Evolutionary conservation across 805 yeast genomes (phyloP).

Genomic region (Candida andamanensis): DNA sequence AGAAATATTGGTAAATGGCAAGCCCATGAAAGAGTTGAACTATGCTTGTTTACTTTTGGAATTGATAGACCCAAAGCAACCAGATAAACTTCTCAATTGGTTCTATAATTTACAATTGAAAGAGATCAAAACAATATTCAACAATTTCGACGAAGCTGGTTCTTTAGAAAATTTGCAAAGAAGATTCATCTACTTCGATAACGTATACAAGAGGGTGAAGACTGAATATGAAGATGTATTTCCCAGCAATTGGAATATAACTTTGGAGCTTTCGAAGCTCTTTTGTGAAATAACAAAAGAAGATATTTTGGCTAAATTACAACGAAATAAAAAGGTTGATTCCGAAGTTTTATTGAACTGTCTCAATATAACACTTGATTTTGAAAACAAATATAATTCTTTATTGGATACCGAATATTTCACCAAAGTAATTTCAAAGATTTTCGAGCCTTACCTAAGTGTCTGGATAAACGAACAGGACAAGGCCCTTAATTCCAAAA

Average conservation of each 20-base stretch:
- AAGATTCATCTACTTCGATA: constrained; percentile 76
- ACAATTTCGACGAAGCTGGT: constrained; percentile 86
- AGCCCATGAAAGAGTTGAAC: constrained; percentile 25
- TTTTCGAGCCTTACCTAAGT: constrained; percentile 80
- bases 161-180: constrained; percentile 81
- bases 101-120: constrained; percentile 62
- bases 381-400: constrained; percentile 70
- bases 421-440: constrained; percentile 47
- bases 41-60: constrained; percentile 76
- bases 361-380: constrained; percentile 73
- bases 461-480: constrained; percentile 89
- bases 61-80: constrained; percentile 50
- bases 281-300: constrained; percentile 68
- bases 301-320: constrained; percentile 42
- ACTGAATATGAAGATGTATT: constrained; percentile 50
- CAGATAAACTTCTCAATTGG: constrained; percentile 63
- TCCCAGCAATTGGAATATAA: constrained; percentile 70
- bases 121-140: constrained; percentile 74
- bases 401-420: constrained; percentile 48
- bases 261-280: constrained; percentile 49
- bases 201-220: constrained; percentile 57
- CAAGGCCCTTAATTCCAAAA: constrained; percentile 51
- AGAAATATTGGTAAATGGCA: constrained; percentile 27
- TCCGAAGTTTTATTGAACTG: constrained; percentile 65
- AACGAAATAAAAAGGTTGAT: constrained; percentile 37